Evolutionary conservation across 768 basidiomycete genomes (phyloP).

Genomic region (Lactarius sp.): DNA sequence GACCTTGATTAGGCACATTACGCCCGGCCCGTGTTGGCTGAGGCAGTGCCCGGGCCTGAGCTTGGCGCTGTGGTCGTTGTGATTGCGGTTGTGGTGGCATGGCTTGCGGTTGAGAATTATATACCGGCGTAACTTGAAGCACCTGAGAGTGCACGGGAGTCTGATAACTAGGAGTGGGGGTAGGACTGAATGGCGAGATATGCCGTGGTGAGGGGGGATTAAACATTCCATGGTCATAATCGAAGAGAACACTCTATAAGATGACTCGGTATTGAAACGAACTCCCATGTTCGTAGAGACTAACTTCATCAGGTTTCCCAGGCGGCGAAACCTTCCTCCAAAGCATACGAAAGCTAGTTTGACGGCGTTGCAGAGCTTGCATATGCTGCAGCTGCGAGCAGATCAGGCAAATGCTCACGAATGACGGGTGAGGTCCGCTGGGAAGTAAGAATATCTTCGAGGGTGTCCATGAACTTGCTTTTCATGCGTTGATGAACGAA

Average conservation of each 20-base stretch:
- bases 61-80: not conserved
- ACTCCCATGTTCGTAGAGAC: too few relatives aligned
- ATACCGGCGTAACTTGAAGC: not conserved
- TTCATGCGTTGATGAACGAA: too few relatives aligned
- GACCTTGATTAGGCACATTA: slow-evolving; percentile 28
- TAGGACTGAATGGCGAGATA: slow-evolving; percentile 32
- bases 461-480: too few relatives aligned
- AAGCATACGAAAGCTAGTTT: slow-evolving; percentile 53
- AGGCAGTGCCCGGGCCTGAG: too few relatives aligned
- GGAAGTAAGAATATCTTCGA: slow-evolving; percentile 58
- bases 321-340: slow-evolving; percentile 77
- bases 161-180: slow-evolving; percentile 5
- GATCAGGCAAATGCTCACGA: slow-evolving; percentile 70
- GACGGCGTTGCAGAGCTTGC: too few relatives aligned
- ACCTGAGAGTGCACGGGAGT: slow-evolving; percentile 10
- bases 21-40: slow-evolving; percentile 20
- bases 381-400: slow-evolving; percentile 44
- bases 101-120: not conserved
- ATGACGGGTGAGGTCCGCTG: slow-evolving; percentile 72
- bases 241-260: slow-evolving; percentile 54
- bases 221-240: slow-evolving; percentile 76
- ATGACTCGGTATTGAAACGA: too few relatives aligned
- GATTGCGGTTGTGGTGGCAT: slow-evolving; percentile 6
- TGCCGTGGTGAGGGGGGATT: slow-evolving; percentile 51
- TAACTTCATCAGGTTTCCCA: too few relatives aligned